Conservation (phyloP, 2,329 filamentous ascomycete species). For the Pseudomassariella vexata region DNA sequence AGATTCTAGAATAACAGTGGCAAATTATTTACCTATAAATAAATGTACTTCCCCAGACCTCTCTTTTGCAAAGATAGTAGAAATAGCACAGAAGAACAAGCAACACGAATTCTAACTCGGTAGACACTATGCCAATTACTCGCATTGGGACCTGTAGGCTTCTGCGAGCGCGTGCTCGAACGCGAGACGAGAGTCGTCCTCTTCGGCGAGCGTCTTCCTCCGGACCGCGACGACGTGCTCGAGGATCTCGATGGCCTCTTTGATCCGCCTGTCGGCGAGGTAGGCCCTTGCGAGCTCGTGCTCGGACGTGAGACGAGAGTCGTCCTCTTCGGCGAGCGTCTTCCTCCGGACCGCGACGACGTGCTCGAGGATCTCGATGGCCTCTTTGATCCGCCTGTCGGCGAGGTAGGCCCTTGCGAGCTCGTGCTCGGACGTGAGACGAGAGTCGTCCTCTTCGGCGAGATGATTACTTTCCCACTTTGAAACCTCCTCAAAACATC, state of each 20-base stretch:
- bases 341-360: neutral
- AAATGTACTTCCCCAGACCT: no score
- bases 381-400: constrained; percentile 5
- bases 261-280: neutral
- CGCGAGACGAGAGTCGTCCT: neutral
- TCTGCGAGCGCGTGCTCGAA: constrained; percentile 10
- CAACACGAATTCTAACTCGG: no score
- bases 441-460: neutral
- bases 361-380: constrained; percentile 9
- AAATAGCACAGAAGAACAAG: no score
- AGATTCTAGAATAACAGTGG: no score
- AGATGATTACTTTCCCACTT: constrained; percentile 4
- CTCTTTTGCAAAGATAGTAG: no score
- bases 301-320: neutral
- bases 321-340: neutral
- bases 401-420: neutral
- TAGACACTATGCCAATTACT: no score
- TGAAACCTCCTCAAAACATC: constrained; percentile 7
- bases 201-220: neutral
- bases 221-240: constrained; percentile 4
- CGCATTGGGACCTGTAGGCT: no score
- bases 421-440: neutral
- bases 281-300: neutral
- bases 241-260: constrained; percentile 9
- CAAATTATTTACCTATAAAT: no score